Evolutionary conservation across 257 asterid species (phyloP).

Genomic region (Solanum gracilifrons): DNA sequence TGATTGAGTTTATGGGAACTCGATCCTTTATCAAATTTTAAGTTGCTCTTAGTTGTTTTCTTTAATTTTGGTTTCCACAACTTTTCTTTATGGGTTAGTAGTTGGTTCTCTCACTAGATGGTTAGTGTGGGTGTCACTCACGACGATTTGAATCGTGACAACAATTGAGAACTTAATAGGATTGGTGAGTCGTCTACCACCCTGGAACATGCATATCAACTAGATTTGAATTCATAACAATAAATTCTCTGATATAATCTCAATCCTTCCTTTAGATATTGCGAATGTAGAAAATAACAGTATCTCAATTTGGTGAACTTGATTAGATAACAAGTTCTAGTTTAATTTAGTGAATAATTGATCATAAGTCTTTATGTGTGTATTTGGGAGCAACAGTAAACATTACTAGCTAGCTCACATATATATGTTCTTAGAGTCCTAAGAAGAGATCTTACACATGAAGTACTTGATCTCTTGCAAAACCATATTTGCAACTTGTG

Average conservation of each 20-base stretch:
- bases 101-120: neutral
- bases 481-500: constrained; percentile 21
- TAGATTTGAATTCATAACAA: neutral
- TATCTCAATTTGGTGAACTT: neutral
- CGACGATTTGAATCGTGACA: neutral
- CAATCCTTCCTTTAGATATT: neutral
- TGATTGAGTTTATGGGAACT: neutral
- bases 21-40: neutral
- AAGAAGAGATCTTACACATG: constrained; percentile 13
- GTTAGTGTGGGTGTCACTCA: neutral
- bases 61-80: neutral
- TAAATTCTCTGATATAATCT: neutral
- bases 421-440: neutral
- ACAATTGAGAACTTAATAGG: neutral
- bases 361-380: neutral
- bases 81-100: neutral
- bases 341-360: neutral
- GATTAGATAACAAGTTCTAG: neutral
- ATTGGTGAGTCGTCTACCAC: neutral
- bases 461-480: constrained; percentile 24
- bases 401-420: neutral
- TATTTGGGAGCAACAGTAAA: neutral
- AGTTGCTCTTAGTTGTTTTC: too few species aligned
- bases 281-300: neutral
- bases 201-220: neutral